Base-by-base conservation (phyloP, 192 early-diverging fungal genomes). In the Dissophora ornata region DNA sequence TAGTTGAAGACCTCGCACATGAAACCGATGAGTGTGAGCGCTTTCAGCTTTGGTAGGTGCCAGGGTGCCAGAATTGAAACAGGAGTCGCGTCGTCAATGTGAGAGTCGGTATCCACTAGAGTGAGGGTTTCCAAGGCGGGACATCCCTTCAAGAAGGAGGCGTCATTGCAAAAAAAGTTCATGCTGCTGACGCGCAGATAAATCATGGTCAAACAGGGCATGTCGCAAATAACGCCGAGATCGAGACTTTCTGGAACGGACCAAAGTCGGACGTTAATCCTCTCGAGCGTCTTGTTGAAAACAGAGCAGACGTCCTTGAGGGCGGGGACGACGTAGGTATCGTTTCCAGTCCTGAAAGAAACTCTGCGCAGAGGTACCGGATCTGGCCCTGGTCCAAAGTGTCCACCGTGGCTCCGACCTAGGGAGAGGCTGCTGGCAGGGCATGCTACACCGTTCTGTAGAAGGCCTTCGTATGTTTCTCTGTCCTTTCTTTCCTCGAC, bases 401-500 rank as follows among this genome's bases (percentile, higher is more conserved):
- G 29, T 34, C 57, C 45, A 41, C 66, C 46, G 36, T 60, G 56
- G 11, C 57, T 60, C 19, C 33, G 44, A 12, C 49, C 50, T 21
- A 52, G 48, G 9, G 46, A 40, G 15, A 58, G 25, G 29, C 54
- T 57, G n/a, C 15, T 26, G 6, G 57, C 38, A 11, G 26, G 36
- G 22, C 60, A 21, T 0, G 60, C 59, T 0, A 49, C 24, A 2
- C 54, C 54, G 0, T 24, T 28, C 18, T 18, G 30, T 7, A 53
- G 29, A 19, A 63, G 53, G 1, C 11, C 41, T 53, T 56, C 19
- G 12, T 48, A 57, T 7, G 54, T 36, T 9, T 24, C 33, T 0
- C 54, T 51, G 25, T 71, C 69, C 38, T 63, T 49, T 5, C 49
- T 11, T 21, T 71, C 69, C 18, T 71, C 54, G 2, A 71, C 13